Percentiles rank a stretch among this genome's conserved stretches.
phyloP scores from a whole-genome alignment of 495 filamentous ascomycete genomes.

The Trichoderma gamsii region DNA sequence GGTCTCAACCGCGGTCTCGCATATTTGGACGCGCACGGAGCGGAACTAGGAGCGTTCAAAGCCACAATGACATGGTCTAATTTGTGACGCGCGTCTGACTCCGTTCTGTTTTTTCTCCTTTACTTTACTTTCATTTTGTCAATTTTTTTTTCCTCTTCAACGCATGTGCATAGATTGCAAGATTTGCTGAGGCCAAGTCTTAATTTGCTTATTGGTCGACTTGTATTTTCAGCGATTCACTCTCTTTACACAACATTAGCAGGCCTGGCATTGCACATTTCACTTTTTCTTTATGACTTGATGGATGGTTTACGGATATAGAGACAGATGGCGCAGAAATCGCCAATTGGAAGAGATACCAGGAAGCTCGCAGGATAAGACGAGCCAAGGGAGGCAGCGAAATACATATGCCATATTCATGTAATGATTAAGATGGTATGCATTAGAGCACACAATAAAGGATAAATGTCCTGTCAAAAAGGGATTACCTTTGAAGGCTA shows the following conservation, averaged over 20 bases:
- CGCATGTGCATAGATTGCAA: not conserved
- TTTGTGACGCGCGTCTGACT: not conserved
- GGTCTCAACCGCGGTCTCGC: slow-evolving; percentile 10
- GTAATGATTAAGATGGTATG: slow-evolving; percentile 5
- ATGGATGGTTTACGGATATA: not conserved
- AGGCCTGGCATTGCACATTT: not conserved
- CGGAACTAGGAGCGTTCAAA: not conserved
- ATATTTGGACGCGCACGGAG: slow-evolving; percentile 11
- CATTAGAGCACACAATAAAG: not conserved
- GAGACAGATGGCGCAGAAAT: not conserved
- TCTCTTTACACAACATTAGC: not conserved
- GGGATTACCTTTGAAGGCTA: too few species aligned
- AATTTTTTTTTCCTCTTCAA: not conserved
- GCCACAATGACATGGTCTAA: slow-evolving; percentile 8
- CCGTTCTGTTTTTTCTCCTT: not conserved
- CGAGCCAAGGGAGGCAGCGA: not conserved
- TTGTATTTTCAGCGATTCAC: not conserved
- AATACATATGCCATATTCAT: slow-evolving; percentile 1
- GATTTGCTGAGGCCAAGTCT: not conserved
- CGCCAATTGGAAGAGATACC: not conserved
- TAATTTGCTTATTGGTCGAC: not conserved
- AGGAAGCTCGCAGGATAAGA: not conserved
- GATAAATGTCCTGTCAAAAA: too few species aligned
- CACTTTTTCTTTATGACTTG: not conserved
- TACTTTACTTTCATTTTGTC: not conserved